Evolutionary conservation across 768 basidiomycete species (phyloP).

Genomic region (Chiua virens): DNA sequence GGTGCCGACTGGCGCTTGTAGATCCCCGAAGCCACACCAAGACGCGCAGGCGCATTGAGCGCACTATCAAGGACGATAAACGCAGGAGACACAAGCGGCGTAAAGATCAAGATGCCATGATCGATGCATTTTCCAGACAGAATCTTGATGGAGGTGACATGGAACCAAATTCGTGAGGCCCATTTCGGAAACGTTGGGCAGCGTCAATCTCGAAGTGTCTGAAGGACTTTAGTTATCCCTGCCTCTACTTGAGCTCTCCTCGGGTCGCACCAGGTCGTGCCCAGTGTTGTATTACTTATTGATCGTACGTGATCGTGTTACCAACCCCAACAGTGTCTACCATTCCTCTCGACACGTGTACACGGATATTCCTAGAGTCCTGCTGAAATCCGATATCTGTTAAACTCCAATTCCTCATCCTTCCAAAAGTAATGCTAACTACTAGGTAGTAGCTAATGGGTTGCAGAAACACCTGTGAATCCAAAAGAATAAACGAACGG

Average conservation of each 20-base stretch:
- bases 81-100: slow-evolving; percentile 77
- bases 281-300: slow-evolving; percentile 26
- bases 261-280: slow-evolving; percentile 5
- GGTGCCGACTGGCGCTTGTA: slow-evolving; percentile 63
- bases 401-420: neutral
- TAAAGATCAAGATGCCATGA: slow-evolving; percentile 81
- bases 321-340: slow-evolving; percentile 7
- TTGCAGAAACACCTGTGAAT: neutral
- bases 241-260: slow-evolving; percentile 2
- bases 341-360: slow-evolving; percentile 1
- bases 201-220: slow-evolving; percentile 7
- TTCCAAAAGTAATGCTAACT: neutral
- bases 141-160: slow-evolving; percentile 34
- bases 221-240: slow-evolving; percentile 13
- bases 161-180: slow-evolving; percentile 26
- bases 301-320: slow-evolving; percentile 16
- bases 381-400: slow-evolving; percentile 7
- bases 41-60: slow-evolving; percentile 68
- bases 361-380: slow-evolving; percentile 7
- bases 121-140: slow-evolving; percentile 71
- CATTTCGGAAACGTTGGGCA: slow-evolving; percentile 3
- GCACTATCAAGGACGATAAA: slow-evolving; percentile 83
- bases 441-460: neutral
- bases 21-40: slow-evolving; percentile 70
- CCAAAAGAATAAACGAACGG: slow-evolving; percentile 9